phyloP scores from a whole-genome alignment of 805 yeast species.

The Metschnikowia borealis region DNA sequence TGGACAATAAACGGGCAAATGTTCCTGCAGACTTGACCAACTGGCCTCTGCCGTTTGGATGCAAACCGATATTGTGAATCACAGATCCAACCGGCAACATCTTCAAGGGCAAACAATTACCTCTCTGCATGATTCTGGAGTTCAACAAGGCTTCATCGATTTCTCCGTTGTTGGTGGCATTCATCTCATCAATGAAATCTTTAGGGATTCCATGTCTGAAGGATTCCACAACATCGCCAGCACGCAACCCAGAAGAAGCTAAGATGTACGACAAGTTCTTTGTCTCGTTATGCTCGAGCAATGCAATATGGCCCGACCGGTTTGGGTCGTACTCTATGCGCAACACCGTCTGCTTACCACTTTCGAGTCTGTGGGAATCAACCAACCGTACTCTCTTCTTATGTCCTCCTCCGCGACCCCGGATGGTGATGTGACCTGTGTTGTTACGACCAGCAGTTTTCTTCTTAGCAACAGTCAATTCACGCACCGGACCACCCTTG shows the following conservation, averaged over 20 bases:
- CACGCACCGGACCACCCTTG: slow-evolving; percentile 76
- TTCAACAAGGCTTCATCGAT: slow-evolving; percentile 88
- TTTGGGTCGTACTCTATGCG: slow-evolving; percentile 96
- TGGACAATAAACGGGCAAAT: slow-evolving; percentile 81
- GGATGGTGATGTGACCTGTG: slow-evolving; percentile 80
- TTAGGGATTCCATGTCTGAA: slow-evolving; percentile 85
- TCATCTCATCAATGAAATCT: slow-evolving; percentile 70
- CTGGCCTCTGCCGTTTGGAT: slow-evolving; percentile 70
- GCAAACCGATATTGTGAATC: slow-evolving; percentile 80
- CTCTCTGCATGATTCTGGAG: slow-evolving; percentile 83
- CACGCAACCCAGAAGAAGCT: slow-evolving; percentile 90
- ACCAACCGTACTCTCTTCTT: slow-evolving; percentile 80
- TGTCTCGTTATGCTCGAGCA: slow-evolving; percentile 61
- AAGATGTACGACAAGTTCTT: slow-evolving; percentile 71
- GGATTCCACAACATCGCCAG: slow-evolving; percentile 86
- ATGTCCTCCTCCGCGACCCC: slow-evolving; percentile 98
- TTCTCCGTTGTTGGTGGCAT: slow-evolving; percentile 59
- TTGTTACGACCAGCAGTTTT: slow-evolving; percentile 85
- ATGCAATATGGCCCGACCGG: slow-evolving; percentile 89
- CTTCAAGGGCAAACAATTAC: slow-evolving; percentile 87
- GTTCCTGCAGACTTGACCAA: slow-evolving; percentile 94
- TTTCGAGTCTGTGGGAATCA: slow-evolving; percentile 62
- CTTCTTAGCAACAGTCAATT: slow-evolving; percentile 68
- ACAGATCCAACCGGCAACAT: slow-evolving; percentile 96
- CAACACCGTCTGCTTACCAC: slow-evolving; percentile 75